These are phyloP conservation scores for Trifolium fragiferum DNA, from an alignment of 306 rosid species.

Conservation along the genomic window DNA sequence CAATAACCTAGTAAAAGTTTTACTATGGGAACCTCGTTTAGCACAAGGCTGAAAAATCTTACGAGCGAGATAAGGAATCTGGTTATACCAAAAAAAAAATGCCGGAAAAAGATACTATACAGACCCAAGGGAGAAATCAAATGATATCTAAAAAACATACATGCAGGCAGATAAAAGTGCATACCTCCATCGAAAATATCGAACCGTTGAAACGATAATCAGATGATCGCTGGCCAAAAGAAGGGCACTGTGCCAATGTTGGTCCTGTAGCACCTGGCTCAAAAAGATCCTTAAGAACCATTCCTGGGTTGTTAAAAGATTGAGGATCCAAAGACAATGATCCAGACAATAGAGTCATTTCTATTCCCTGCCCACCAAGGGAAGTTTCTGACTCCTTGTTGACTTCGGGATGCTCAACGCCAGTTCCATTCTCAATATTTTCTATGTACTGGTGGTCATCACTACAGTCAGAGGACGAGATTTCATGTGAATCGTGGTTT, in stretches of 20 bases:
- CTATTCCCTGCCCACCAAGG: slow-evolving; percentile 65
- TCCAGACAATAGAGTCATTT: slow-evolving; percentile 76
- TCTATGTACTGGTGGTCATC: slow-evolving; percentile 51
- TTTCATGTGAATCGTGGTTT: slow-evolving; percentile 51
- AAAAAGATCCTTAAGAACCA: slow-evolving; percentile 82
- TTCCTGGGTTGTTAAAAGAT: slow-evolving; percentile 61
- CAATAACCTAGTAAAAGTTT: slow-evolving; percentile 24
- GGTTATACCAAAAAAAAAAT: neutral
- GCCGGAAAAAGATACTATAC: neutral
- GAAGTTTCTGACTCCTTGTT: slow-evolving; percentile 55
- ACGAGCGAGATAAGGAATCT: slow-evolving; percentile 2
- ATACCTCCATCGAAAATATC: slow-evolving; percentile 61
- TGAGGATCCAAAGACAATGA: slow-evolving; percentile 66
- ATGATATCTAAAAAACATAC: slow-evolving; percentile 13
- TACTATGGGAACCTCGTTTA: slow-evolving; percentile 2
- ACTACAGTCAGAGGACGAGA: slow-evolving; percentile 56
- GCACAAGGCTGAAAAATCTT: neutral
- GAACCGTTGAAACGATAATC: slow-evolving; percentile 56
- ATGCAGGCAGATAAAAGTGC: slow-evolving; percentile 5
- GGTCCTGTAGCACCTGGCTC: slow-evolving; percentile 70
- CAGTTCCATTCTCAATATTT: slow-evolving; percentile 50
- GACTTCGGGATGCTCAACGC: slow-evolving; percentile 50
- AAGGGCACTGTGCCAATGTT: slow-evolving; percentile 59
- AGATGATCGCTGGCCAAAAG: slow-evolving; percentile 67
- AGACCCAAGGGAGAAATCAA: slow-evolving; percentile 9